Base-by-base conservation (phyloP, 257 asterid genomes). In the Buddleja alternifolia region DNA sequence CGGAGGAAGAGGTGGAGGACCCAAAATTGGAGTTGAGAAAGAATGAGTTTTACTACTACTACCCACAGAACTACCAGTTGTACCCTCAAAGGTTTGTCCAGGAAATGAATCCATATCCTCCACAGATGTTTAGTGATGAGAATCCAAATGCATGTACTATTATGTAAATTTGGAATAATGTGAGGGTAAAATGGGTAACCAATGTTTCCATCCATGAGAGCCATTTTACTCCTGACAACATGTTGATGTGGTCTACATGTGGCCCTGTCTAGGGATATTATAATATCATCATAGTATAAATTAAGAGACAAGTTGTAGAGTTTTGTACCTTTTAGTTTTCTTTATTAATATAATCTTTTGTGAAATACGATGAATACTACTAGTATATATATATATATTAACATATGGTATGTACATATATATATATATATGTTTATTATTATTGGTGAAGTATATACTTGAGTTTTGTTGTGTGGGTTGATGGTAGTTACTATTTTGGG, bases 81-180 rank as follows among this genome's bases (percentile, higher is more conserved):
- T 79, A 82, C 48, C 81, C 74, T 19, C 88, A 62, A 21, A 74
- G 78, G 75, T 61, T 17, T 48, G 77, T 77, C 34, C 84, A 73
- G 8, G 84, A 84, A 47, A 47, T 73, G 78, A 51, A 81, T 60
- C 74, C 74, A 2, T 82, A 82, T 66, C 85, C 87, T 5, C 84
- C 89, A 8, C 90, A 81, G 67, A 77, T 84, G 36, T 84, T 84
- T 36, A 84, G 90, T 37, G 90, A 84, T 63, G 90, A 84, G 83
- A 84, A 84, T 32, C 90, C 90, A 37, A 84, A 84, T 72, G 90
- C 90, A 54, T 84, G 90, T 32, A 17, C 66, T 11, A 75, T 84
- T n/a, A 72, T 84, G 86, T 84, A 73, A 82, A 79, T 78, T 37
- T 6, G 41, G 61, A 20, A 5, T 70, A 40, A 21, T 25, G 6